phyloP scores from a whole-genome alignment of 805 yeast genomes.

The Komagataella populi region DNA sequence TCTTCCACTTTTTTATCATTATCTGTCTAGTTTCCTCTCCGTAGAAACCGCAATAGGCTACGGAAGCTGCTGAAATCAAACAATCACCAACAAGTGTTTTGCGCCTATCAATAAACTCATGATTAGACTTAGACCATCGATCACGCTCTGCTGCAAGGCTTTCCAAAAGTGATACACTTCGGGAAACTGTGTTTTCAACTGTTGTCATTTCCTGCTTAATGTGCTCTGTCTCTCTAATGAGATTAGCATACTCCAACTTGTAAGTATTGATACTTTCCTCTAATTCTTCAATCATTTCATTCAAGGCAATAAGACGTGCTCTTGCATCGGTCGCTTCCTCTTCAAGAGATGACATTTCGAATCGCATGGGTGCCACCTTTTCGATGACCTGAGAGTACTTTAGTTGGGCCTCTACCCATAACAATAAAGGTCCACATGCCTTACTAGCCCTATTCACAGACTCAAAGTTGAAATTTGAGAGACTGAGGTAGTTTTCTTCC shows the following conservation, averaged over 20 bases:
- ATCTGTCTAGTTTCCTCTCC: conserved; percentile 33
- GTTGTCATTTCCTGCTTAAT: conserved; percentile 56
- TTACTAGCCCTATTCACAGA: conserved; percentile 80
- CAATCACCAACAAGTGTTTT: conserved; percentile 48
- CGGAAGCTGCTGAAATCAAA: conserved; percentile 46
- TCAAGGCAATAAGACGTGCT: conserved; percentile 62
- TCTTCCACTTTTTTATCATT: conserved; percentile 22
- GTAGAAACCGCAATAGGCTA: conserved; percentile 45
- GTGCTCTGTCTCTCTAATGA: conserved; percentile 69
- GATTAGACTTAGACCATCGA: conserved; percentile 61
- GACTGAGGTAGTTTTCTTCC: conserved; percentile 44
- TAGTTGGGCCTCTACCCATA: conserved; percentile 88
- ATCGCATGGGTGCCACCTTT: conserved; percentile 57
- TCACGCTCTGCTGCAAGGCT: conserved; percentile 51
- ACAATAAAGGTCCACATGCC: conserved; percentile 85
- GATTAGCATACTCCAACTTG: conserved; percentile 51
- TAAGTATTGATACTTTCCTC: conserved; percentile 54
- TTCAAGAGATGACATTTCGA: conserved; percentile 52
- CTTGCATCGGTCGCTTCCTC: conserved; percentile 43
- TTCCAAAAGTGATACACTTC: conserved; percentile 51
- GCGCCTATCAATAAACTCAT: conserved; percentile 31
- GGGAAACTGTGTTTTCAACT: conserved; percentile 44
- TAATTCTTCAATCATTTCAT: conserved; percentile 68
- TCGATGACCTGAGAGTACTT: conserved; percentile 60
- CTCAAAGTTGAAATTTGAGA: conserved; percentile 54